Conservation (phyloP, 176 grass and related monocot genomes). For the Raddia guianensis region DNA sequence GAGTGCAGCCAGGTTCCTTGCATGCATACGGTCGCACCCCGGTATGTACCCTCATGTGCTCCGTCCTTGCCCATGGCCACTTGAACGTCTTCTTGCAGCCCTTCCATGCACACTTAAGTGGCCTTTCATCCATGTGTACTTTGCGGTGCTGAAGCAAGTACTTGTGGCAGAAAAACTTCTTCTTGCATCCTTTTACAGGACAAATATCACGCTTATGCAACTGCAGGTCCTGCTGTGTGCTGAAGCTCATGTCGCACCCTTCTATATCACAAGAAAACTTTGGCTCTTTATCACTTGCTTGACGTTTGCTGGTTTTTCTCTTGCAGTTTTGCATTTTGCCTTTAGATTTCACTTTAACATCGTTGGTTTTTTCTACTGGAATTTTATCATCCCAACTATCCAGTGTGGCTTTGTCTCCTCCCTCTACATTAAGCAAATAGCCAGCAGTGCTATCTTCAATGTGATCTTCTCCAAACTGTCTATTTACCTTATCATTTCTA, state of each 20-base stretch:
- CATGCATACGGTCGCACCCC: conserved; percentile 86
- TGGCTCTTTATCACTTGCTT: conserved; percentile 41
- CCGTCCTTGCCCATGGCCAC: conserved; percentile 97
- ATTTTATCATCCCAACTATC: conserved; percentile 37
- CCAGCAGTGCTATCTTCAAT: not conserved
- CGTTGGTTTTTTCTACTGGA: conserved; percentile 40
- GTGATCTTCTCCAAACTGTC: conserved; percentile 28
- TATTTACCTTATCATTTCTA: conserved; percentile 46
- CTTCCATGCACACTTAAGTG: conserved; percentile 72
- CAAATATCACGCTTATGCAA: conserved; percentile 93
- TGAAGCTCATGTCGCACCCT: conserved; percentile 93
- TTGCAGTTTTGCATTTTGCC: conserved; percentile 43
- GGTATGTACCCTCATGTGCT: conserved; percentile 94
- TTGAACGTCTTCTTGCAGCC: conserved; percentile 96
- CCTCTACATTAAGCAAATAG: conserved; percentile 24
- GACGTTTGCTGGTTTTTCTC: conserved; percentile 55
- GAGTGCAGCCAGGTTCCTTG: conserved; percentile 75
- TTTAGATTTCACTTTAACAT: conserved; percentile 54
- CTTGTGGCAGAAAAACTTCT: conserved; percentile 98
- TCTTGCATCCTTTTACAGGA: conserved; percentile 86
- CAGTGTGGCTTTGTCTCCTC: conserved; percentile 40
- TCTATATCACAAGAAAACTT: conserved; percentile 82
- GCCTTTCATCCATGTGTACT: conserved; percentile 94
- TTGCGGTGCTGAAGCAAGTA: conserved; percentile 96
- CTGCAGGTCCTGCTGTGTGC: conserved; percentile 70